phyloP scores from a whole-genome alignment of 2,329 filamentous ascomycete genomes.

The Macrophomina pseudophaseolina region DNA sequence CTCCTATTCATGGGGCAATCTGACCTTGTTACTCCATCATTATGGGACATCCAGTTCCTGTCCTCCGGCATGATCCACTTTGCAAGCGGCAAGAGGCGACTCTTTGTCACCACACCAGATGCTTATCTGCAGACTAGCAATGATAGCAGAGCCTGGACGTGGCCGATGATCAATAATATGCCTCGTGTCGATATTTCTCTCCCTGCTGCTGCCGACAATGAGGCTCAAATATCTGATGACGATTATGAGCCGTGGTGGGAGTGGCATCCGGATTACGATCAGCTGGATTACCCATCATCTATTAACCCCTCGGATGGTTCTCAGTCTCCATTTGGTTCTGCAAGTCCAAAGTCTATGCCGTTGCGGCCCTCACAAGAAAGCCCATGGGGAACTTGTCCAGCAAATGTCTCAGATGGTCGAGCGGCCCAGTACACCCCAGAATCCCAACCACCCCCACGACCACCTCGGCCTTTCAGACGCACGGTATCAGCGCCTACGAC shows the following conservation, averaged over 20 bases:
- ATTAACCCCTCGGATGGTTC: slow-evolving; percentile 45
- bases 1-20: slow-evolving; percentile 72
- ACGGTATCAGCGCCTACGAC: slow-evolving; percentile 37
- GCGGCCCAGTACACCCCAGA: slow-evolving; percentile 43
- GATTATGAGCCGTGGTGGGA: slow-evolving; percentile 70
- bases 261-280: slow-evolving; percentile 68
- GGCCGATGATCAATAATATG: slow-evolving; percentile 70
- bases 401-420: slow-evolving; percentile 35
- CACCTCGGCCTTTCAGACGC: slow-evolving; percentile 35
- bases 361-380: too few relatives aligned
- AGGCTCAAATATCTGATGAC: slow-evolving; percentile 51
- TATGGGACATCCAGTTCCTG: slow-evolving; percentile 75
- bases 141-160: slow-evolving; percentile 64
- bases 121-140: slow-evolving; percentile 70
- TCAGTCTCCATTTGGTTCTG: slow-evolving; percentile 34
- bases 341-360: slow-evolving; percentile 19
- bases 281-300: slow-evolving; percentile 53
- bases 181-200: slow-evolving; percentile 57
- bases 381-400: slow-evolving; percentile 1
- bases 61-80: slow-evolving; percentile 75
- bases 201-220: slow-evolving; percentile 34
- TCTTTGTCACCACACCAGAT: slow-evolving; percentile 77
- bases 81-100: slow-evolving; percentile 62
- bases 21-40: slow-evolving; percentile 74
- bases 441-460: slow-evolving; percentile 38